Conservation (phyloP, 2,329 filamentous ascomycete species). For the Calonectria pseudoturangicola region DNA sequence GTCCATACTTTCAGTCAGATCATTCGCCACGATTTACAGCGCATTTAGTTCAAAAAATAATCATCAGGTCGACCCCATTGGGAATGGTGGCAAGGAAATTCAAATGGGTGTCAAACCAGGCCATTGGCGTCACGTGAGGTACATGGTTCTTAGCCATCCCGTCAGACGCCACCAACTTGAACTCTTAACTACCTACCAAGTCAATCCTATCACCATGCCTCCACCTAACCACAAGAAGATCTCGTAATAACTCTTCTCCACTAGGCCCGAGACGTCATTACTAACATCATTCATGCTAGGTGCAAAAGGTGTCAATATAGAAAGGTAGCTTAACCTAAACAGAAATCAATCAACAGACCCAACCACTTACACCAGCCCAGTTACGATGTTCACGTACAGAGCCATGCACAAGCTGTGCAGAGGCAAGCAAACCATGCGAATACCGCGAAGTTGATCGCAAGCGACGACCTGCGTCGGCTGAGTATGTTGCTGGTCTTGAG, state of each 20-base stretch:
- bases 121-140: constrained; percentile 5
- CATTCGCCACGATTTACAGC: background rate
- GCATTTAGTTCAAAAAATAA: background rate
- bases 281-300: background rate
- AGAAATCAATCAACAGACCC: background rate
- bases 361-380: background rate
- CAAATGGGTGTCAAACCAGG: background rate
- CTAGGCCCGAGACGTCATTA: background rate
- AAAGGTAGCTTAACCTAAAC: constrained; percentile 22
- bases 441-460: constrained; percentile 39
- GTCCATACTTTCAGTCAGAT: background rate
- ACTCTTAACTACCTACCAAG: background rate
- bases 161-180: constrained; percentile 4
- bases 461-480: constrained; percentile 41
- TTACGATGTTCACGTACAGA: constrained; percentile 40
- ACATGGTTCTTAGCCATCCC: constrained; percentile 16
- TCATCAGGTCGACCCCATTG: background rate
- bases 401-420: constrained; percentile 36
- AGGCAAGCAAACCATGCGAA: constrained; percentile 29
- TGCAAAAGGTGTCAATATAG: constrained; percentile 42
- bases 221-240: constrained; percentile 16
- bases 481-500: constrained; percentile 50
- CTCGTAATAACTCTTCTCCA: background rate
- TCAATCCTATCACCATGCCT: constrained; percentile 13
- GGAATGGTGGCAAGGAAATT: constrained; percentile 15